Evolutionary conservation across 495 filamentous ascomycete genomes (phyloP), one percentile per base, ranked within the genome.

Genomic region (Aspergillus affinis): DNA sequence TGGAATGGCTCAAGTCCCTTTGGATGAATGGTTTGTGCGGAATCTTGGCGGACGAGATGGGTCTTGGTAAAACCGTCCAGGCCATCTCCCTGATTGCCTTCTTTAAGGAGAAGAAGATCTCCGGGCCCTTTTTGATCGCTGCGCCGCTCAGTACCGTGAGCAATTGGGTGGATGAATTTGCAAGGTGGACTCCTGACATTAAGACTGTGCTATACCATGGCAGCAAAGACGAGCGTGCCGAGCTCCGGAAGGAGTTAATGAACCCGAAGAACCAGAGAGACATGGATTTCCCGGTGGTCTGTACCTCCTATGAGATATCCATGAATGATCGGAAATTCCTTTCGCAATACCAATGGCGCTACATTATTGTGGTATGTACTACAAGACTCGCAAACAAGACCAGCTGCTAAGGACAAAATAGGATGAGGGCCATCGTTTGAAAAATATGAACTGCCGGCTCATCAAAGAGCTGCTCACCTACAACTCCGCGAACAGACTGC

Each of bases 21-120:
- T 96, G 91, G 70, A 91, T 97, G 80, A 96, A 97, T 70, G 93
- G 94, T 5, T 80, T 98, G 68, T 96, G 92, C 67, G 94, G 94
- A 0, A 98, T 98, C 61, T 72, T 98, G 21, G 94, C 94, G 0
- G 94, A 98, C 67, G 94, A 98, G 72, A 98, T 98, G 94, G 94
- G 94, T 2, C 72, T 98, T 26, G 93, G 93, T 64, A 98, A 98
- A 78, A 98, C 93, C 0, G 82, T 98, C 2, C 94, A 98, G 73
- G 90, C 93, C 0, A 98, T 98, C 45, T 89, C 91, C 0, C 84
- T 98, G 60, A 83, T 98, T 46, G 94, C 94, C 0, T 89, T 93
- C 63, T 77, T 98, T 23, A 85, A 93, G 68, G 92, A 96, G 68
- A 88, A 92, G 57, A 87, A 91, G 51, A 83, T 87, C 17, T 90